phyloP scores from a whole-genome alignment of 352 stramenopile genomes.

The Globisporangium polare region DNA sequence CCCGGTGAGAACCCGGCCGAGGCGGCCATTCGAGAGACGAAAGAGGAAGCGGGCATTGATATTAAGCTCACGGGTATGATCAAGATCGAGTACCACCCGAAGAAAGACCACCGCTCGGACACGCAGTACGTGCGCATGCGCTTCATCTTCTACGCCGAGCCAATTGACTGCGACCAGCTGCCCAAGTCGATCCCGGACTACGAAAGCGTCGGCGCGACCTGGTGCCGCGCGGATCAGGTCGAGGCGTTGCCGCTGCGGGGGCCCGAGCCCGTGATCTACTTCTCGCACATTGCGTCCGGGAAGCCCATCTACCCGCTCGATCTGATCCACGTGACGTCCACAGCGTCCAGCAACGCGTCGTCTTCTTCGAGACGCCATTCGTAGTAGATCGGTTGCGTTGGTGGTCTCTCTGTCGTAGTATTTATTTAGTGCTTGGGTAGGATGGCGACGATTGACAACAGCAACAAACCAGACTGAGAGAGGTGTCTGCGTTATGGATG shows the following conservation, averaged over 20 bases:
- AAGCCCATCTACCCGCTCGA: constrained; percentile 76
- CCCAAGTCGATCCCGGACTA: constrained; percentile 88
- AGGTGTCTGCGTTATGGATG: constrained; percentile 29
- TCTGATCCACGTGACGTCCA: constrained; percentile 62
- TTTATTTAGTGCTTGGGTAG: constrained; percentile 4
- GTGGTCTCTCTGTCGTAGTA: background rate
- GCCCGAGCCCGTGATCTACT: constrained; percentile 70
- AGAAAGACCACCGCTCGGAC: constrained; percentile 65
- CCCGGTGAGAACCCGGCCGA: constrained; percentile 70
- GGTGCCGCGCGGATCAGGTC: constrained; percentile 73
- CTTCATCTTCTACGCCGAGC: constrained; percentile 83
- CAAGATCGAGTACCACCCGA: constrained; percentile 85
- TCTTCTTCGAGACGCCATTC: constrained; percentile 9
- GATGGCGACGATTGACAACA: background rate
- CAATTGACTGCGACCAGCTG: constrained; percentile 66
- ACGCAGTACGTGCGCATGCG: constrained; percentile 82
- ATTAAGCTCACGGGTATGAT: constrained; percentile 74
- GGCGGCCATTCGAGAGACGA: constrained; percentile 82
- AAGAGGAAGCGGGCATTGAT: constrained; percentile 81
- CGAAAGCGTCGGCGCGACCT: constrained; percentile 77
- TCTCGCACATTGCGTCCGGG: constrained; percentile 61
- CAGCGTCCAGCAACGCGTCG: constrained; percentile 13
- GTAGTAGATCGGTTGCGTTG: background rate
- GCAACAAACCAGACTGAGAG: background rate
- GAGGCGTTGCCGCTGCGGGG: constrained; percentile 59